A percentile compares a stretch with the other conserved stretches of the same genome.
Conservation (phyloP, 805 yeast species). For the Spathaspora hagerdaliae region DNA sequence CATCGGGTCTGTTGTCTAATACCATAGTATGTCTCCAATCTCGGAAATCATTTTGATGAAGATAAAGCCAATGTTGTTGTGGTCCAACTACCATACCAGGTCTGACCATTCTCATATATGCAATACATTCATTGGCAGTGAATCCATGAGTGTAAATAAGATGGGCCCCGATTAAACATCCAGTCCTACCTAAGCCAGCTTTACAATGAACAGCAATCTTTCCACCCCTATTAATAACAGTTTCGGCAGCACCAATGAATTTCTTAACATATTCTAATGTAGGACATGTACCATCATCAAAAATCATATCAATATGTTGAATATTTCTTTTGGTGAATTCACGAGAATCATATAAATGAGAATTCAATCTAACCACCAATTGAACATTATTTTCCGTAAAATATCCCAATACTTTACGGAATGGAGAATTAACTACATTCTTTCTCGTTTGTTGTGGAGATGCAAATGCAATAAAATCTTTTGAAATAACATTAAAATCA, state of each 20-base stretch:
- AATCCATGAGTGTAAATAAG: constrained; percentile 94
- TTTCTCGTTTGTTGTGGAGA: constrained; percentile 72
- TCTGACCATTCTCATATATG: constrained; percentile 90
- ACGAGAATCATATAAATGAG: constrained; percentile 80
- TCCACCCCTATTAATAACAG: constrained; percentile 79
- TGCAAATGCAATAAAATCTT: constrained; percentile 96
- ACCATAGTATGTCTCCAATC: constrained; percentile 95
- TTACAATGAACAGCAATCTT: constrained; percentile 98
- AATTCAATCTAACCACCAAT: constrained; percentile 86
- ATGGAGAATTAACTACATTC: constrained; percentile 65
- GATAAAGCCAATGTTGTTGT: constrained; percentile 96
- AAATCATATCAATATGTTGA: constrained; percentile 90
- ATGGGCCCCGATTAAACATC: constrained; percentile 96
- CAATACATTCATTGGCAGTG: constrained; percentile 95
- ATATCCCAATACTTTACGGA: constrained; percentile 74
- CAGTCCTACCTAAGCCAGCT: constrained; percentile 97
- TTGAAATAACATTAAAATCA: constrained; percentile 86
- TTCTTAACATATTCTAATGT: constrained; percentile 88
- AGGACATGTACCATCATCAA: constrained; percentile 98
- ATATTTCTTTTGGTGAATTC: constrained; percentile 83
- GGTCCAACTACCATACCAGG: constrained; percentile 99
- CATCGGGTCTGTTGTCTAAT: constrained; percentile 63
- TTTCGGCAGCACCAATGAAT: constrained; percentile 93
- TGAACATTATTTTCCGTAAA: constrained; percentile 73
- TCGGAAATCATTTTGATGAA: constrained; percentile 92